phyloP scores from a whole-genome alignment of 768 basidiomycete genomes.

The Sistotremastrum niveocremeum region DNA sequence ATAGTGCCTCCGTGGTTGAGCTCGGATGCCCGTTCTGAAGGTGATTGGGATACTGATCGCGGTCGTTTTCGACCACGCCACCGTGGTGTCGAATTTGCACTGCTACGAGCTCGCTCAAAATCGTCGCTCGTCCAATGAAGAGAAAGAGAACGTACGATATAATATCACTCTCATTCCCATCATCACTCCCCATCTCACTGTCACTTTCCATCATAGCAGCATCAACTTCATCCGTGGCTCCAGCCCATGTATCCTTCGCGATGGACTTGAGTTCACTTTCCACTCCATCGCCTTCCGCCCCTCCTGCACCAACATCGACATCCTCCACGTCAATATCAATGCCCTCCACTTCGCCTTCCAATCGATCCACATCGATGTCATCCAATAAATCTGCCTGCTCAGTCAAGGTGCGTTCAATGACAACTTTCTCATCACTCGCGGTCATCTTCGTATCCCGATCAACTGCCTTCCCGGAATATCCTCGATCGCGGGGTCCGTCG shows the following conservation, averaged over 20 bases:
- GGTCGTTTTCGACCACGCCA: too few species aligned
- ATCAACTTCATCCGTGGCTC: slow-evolving; percentile 77
- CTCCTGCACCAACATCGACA: slow-evolving; percentile 9
- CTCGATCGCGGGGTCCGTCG: slow-evolving; percentile 37
- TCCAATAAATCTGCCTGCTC: slow-evolving; percentile 7
- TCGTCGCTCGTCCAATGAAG: too few species aligned
- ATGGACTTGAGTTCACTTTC: slow-evolving; percentile 17
- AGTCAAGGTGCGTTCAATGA: slow-evolving; percentile 7
- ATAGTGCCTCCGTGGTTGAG: too few species aligned
- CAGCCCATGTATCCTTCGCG: slow-evolving; percentile 56
- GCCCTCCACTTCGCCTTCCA: slow-evolving; percentile 51
- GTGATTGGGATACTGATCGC: too few species aligned
- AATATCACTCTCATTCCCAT: too few species aligned
- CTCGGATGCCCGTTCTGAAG: too few species aligned
- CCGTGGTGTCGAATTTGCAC: too few species aligned
- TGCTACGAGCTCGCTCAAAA: too few species aligned
- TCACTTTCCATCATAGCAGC: slow-evolving; percentile 76
- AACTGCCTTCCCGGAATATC: not conserved
- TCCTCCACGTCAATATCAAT: slow-evolving; percentile 20
- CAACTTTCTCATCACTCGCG: slow-evolving; percentile 5
- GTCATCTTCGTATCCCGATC: not conserved
- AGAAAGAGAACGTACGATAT: too few species aligned
- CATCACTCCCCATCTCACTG: slow-evolving; percentile 24
- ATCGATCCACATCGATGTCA: slow-evolving; percentile 18
- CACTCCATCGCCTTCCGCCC: slow-evolving; percentile 20